phyloP scores from a whole-genome alignment of 495 filamentous ascomycete species.

The Hypoxylon crocopeplum region DNA sequence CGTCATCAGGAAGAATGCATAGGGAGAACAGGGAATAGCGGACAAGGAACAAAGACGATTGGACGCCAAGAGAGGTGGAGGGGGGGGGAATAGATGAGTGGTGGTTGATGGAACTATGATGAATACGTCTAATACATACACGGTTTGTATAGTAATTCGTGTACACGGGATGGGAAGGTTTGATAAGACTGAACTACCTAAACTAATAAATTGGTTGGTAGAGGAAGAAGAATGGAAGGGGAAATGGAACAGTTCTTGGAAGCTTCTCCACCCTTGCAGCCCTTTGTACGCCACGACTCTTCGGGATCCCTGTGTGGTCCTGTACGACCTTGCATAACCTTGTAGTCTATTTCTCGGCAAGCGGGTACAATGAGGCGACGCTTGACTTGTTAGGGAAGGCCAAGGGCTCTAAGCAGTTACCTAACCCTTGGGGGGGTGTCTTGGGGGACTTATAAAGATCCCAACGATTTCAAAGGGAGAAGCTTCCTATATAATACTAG shows the following conservation, averaged over 20 bases:
- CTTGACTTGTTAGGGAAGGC: slow-evolving; percentile 29
- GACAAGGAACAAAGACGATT: slow-evolving; percentile 27
- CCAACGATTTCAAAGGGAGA: not conserved
- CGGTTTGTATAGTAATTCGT: not conserved
- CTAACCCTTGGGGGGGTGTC: slow-evolving; percentile 1
- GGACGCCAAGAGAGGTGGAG: slow-evolving; percentile 20
- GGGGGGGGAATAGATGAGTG: not conserved
- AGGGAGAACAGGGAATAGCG: slow-evolving; percentile 23
- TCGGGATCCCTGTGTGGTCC: not conserved
- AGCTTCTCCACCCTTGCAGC: slow-evolving; percentile 3
- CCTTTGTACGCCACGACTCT: not conserved
- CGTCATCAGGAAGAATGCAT: slow-evolving; percentile 21
- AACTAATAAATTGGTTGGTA: not conserved
- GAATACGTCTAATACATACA: slow-evolving; percentile 3
- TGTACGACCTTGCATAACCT: slow-evolving; percentile 10
- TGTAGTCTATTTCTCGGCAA: slow-evolving; percentile 29
- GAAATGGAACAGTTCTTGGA: slow-evolving; percentile 20
- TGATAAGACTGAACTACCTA: slow-evolving; percentile 10
- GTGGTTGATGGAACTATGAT: slow-evolving; percentile 16
- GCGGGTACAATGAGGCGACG: slow-evolving; percentile 29
- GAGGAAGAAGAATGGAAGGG: not conserved
- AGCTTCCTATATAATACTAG: not conserved
- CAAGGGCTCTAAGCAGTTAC: slow-evolving; percentile 6
- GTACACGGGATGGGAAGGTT: not conserved
- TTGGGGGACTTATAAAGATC: not conserved